Base-by-base conservation (phyloP, 2,329 filamentous ascomycete genomes). In the Claviceps citrina region DNA sequence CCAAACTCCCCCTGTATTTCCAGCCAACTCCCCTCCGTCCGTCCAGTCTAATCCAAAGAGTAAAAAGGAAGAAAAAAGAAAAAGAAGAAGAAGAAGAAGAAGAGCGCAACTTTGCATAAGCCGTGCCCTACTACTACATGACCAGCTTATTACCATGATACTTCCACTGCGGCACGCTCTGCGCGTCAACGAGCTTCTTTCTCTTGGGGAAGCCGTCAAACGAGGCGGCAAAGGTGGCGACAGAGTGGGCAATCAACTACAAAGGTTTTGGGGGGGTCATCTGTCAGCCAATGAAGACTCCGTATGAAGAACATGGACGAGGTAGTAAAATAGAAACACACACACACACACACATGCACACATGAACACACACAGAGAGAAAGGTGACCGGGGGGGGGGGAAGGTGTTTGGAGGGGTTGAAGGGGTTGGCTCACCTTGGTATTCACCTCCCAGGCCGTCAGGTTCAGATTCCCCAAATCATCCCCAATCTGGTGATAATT, bases 171-270 rank as follows among this genome's bases (percentile, higher is more conserved):
- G 31, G 10, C 3, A n/a, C 3, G 40, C n/a, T 47, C 45, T 2
- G 51, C 46, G 37, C 46, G 45, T 1, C 18, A 25, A 57, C 47
- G 8, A 57, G 51, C 1, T 54, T 48, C 1, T 56, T 57, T 20
- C 76, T 64, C 57, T 75, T 55, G 0, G 78, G 78, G 58, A 83
- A 80, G 8, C 68, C 73, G 4, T 79, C 64, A 46, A 83, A 76
- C 0, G 76, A 80, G 3, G 62, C 54, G 9, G 78, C 79, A 50
- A 75, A 84, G 0, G 74, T 78, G 1, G 78, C 81, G n/a, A 84
- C 73, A 1, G 76, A 77, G 57, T 82, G 77, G 3, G 81, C 80
- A 47, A 86, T 78, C 27, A 78, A 62, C 70, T 73, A 40, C 3
- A 19, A 15, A 36, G 24, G 25, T 15, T 24, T 38, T 26, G 36